Base-by-base conservation (phyloP, 1,284 basidiomycete species). In the Hymenochaete sp. region DNA sequence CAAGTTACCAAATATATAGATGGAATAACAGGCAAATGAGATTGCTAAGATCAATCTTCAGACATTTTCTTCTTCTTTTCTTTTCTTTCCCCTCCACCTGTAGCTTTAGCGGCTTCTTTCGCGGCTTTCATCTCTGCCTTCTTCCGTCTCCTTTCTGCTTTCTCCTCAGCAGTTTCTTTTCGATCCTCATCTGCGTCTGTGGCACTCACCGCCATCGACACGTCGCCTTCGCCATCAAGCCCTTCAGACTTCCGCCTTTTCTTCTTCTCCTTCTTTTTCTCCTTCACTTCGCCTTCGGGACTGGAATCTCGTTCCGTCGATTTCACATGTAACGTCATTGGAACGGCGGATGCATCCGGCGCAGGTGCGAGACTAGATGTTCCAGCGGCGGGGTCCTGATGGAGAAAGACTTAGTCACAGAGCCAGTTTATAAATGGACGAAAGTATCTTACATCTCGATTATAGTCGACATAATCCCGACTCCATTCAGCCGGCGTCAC, bases 401-500 rank as follows among this genome's bases (percentile, higher is more conserved):
- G 39, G 47, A 32, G 48, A 25, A 39, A 14, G 29, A 46, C 40
- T 11, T 45, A 37, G 14, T 47, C 42, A 13, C n/a, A 8, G 27
- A 22, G 45, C n/a, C 38, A 38, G 32, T 37, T 48, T 42, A 22
- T 37, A 19, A 32, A 42, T 21, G 36, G 26, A 16, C 16, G 21
- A 39, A 33, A 4, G 6, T 18, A n/a, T 55, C 61, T 32, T 45
- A 71, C 68, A 49, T 83, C 78, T 43, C 81, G 74, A 53, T 72
- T 76, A 59, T 96, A 98, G 67, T 99, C 95, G 50, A 95, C 78
- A 63, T 98, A 98, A 59, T 88, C 88, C 57, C 81, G 78, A 59
- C 77, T 86, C 96, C 96, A 98, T 50, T 84, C 81, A 18, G 80
- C 70, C 8, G 96, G 96, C 1, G 96, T 99, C 45, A 85, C 78